Conservation (phyloP, 208 protist species). For the Leishmania turanica region DNA sequence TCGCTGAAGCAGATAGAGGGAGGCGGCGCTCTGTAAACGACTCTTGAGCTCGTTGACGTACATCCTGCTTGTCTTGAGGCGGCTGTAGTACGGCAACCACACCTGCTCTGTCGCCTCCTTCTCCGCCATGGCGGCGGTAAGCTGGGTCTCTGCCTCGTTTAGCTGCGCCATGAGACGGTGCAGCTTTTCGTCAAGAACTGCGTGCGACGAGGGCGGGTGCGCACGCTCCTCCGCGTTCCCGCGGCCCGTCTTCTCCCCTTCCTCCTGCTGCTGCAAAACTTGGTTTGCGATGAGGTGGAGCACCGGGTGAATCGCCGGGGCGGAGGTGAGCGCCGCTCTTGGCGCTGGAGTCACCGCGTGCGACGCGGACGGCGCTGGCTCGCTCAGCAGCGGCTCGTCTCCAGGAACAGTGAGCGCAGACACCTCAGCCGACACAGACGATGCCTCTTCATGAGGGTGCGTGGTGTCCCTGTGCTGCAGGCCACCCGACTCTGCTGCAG, state of each 20-base stretch:
- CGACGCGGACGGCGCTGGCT: neutral
- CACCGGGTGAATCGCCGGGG: slow-evolving; percentile 2
- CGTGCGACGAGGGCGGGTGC: neutral
- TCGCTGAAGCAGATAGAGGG: slow-evolving; percentile 56
- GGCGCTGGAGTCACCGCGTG: neutral
- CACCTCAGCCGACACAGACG: slow-evolving; percentile 26
- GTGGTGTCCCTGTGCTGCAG: slow-evolving; percentile 22
- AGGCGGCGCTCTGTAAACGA: slow-evolving; percentile 44
- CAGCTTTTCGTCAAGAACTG: neutral
- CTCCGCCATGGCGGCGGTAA: slow-evolving; percentile 23
- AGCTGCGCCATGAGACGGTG: neutral
- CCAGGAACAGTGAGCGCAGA: slow-evolving; percentile 23
- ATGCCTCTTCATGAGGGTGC: slow-evolving; percentile 20
- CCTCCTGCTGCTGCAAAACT: neutral
- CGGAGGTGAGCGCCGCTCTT: neutral
- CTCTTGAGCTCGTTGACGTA: slow-evolving; percentile 48
- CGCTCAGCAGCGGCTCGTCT: neutral
- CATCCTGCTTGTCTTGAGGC: slow-evolving; percentile 37
- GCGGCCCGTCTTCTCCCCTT: neutral
- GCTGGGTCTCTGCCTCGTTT: slow-evolving; percentile 3
- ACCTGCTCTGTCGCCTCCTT: slow-evolving; percentile 26
- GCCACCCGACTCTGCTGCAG: neutral
- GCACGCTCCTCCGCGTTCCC: neutral
- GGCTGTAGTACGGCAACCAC: slow-evolving; percentile 43
- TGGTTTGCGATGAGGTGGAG: slow-evolving; percentile 10